Conservation (phyloP, 2,329 filamentous ascomycete genomes). For the Monosporascus sp. region DNA sequence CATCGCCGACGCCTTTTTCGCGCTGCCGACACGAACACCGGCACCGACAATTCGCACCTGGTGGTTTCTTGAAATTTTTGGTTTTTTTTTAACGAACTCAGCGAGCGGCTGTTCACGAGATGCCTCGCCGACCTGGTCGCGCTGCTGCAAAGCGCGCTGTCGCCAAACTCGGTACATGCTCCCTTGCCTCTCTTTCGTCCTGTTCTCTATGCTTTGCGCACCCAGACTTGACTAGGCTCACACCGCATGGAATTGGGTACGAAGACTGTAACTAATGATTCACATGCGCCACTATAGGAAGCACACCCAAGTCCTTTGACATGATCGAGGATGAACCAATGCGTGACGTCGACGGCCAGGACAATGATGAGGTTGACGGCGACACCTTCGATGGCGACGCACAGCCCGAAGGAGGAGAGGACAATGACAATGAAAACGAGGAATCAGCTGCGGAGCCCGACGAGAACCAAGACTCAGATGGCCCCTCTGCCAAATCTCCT, state of each 20-base stretch:
- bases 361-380: constrained; percentile 21
- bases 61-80: too few species aligned
- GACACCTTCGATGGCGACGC: constrained; percentile 23
- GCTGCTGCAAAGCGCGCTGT: constrained; percentile 40
- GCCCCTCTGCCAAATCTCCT: constrained; percentile 44
- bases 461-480: constrained; percentile 29
- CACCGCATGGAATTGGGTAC: too few species aligned
- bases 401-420: constrained; percentile 32
- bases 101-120: constrained; percentile 2
- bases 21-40: neutral
- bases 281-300: constrained; percentile 32
- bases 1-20: neutral
- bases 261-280: constrained; percentile 1
- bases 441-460: constrained; percentile 30
- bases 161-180: constrained; percentile 35
- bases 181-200: neutral
- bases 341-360: constrained; percentile 43
- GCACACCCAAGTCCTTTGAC: constrained; percentile 44
- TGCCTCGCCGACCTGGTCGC: constrained; percentile 37
- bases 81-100: too few species aligned
- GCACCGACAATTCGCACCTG: too few species aligned
- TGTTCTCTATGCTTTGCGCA: neutral
- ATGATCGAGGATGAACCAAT: constrained; percentile 47
- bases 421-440: constrained; percentile 39
- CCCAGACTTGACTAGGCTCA: neutral